Base-by-base conservation (phyloP, 805 yeast genomes). In the Scheffersomyces spartinae region DNA sequence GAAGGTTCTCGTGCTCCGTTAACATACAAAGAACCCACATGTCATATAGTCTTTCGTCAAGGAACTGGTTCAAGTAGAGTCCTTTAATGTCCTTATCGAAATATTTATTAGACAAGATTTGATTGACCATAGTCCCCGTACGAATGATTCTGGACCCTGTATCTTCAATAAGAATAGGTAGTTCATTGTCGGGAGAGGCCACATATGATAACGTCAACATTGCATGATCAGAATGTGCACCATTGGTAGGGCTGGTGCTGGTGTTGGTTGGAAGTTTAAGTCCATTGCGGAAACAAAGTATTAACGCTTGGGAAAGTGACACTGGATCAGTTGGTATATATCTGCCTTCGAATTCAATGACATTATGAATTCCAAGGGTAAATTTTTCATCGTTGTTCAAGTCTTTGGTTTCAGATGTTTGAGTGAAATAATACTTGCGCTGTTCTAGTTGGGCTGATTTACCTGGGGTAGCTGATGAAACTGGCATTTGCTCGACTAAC, bases 101-200 rank as follows among this genome's bases (percentile, higher is more conserved):
- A n/a, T n/a, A n/a, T n/a, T n/a, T n/a, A n/a, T n/a, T n/a, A n/a
- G n/a, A n/a, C n/a, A n/a, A n/a, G n/a, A n/a, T n/a, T n/a, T n/a
- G n/a, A n/a, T n/a, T n/a, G n/a, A n/a, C n/a, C n/a, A n/a, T n/a
- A n/a, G n/a, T n/a, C n/a, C n/a, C n/a, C n/a, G n/a, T n/a, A n/a
- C n/a, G n/a, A n/a, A n/a, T n/a, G n/a, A n/a, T n/a, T n/a, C n/a
- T n/a, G n/a, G n/a, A n/a, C n/a, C n/a, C n/a, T n/a, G n/a, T n/a
- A 24, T 45, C 51, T 28, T 58, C 64, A 6, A 60, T 40, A 5
- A 59, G 35, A 2, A 58, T 41, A 4, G 67, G 67, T 9, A 60
- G 43, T 20, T 46, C 45, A 17, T 45, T 40, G 29, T 50, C 43
- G 2, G 59, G 52, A 2, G 64, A 45, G 7, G 59, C 55, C 22